Conservation (phyloP, 441 rosid genomes). For the Euphorbia celastroides region DNA sequence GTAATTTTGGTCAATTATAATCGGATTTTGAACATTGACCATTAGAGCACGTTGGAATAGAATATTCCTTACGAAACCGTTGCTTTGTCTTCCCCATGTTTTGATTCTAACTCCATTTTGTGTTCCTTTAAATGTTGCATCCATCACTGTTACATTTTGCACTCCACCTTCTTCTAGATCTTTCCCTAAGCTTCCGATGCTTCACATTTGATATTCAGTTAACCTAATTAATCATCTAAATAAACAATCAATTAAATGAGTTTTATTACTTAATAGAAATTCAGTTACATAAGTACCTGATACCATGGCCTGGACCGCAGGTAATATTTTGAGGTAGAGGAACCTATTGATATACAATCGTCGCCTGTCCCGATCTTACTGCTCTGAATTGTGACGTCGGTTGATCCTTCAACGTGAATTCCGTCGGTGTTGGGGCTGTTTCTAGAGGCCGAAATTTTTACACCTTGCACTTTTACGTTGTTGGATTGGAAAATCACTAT, state of each 20-base stretch:
- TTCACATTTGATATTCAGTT: no score
- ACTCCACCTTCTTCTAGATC: slow-evolving; percentile 36
- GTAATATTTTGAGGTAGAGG: slow-evolving; percentile 27
- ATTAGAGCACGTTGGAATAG: slow-evolving; percentile 46
- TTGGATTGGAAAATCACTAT: slow-evolving; percentile 37
- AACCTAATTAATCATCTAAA: no score
- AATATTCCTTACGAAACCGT: slow-evolving; percentile 42
- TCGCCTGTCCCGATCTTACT: slow-evolving; percentile 34
- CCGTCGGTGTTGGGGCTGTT: slow-evolving; percentile 44
- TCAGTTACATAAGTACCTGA: slow-evolving; percentile 11
- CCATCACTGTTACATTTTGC: slow-evolving; percentile 28
- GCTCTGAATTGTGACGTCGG: slow-evolving; percentile 23
- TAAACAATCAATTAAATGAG: no score
- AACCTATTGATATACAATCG: slow-evolving; percentile 40
- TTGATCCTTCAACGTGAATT: slow-evolving; percentile 29
- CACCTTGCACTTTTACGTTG: slow-evolving; percentile 36
- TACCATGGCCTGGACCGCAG: slow-evolving; percentile 35
- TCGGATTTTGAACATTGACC: slow-evolving; percentile 57
- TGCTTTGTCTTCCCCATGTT: slow-evolving; percentile 59
- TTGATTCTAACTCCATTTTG: slow-evolving; percentile 65
- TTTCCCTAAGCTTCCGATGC: slow-evolving; percentile 73
- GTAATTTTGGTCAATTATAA: slow-evolving; percentile 58
- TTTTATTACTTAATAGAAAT: not conserved
- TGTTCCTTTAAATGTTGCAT: slow-evolving; percentile 33
- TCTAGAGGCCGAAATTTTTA: slow-evolving; percentile 32